Evolutionary conservation across 306 rosid genomes (phyloP).

Genomic region (Purshia tridentata): DNA sequence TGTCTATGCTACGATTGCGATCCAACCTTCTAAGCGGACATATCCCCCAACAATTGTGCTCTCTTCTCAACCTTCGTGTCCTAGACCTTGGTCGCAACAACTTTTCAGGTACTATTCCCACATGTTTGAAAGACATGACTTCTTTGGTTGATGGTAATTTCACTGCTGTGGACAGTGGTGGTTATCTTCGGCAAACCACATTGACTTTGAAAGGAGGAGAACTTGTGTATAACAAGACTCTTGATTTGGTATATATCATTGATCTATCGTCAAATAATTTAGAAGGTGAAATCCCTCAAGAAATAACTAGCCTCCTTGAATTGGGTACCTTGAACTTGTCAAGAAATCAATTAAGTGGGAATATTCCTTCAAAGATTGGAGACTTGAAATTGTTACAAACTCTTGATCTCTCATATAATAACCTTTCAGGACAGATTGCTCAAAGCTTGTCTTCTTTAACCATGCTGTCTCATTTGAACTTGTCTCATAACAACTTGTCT

Average conservation of each 20-base stretch:
- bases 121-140: not conserved
- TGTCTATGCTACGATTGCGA: not conserved
- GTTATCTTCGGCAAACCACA: not conserved
- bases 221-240: too few relatives aligned
- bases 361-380: not conserved
- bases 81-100: constrained; percentile 1
- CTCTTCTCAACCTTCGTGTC: not conserved
- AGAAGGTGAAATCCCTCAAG: constrained; percentile 3
- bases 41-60: not conserved
- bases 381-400: not conserved
- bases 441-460: not conserved
- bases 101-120: not conserved
- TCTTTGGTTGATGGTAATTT: not conserved
- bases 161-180: too few relatives aligned
- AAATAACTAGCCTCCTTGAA: not conserved
- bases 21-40: not conserved
- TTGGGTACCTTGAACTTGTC: constrained; percentile 5
- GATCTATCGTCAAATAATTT: not conserved
- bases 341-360: not conserved
- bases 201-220: too few relatives aligned
- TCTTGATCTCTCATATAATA: not conserved
- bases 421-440: constrained; percentile 1
- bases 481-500: constrained; percentile 10
- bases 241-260: too few relatives aligned
- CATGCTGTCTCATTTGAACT: not conserved